Evolutionary conservation across 805 yeast genomes (phyloP), one percentile per base, ranked within the genome.

Genomic region (Nakazawaea pomicola): DNA sequence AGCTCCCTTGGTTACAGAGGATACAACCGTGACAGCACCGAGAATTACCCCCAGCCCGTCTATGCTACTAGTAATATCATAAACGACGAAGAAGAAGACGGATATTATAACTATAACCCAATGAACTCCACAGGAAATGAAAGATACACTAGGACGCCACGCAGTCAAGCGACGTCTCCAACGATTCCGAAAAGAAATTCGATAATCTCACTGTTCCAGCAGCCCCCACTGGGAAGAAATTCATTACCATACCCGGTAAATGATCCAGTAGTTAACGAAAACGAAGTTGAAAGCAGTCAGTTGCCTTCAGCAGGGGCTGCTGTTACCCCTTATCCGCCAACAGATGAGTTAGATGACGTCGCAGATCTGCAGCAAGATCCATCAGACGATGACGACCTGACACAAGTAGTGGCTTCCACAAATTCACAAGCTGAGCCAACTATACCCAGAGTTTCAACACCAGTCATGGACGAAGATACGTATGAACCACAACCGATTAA

Each of bases 351-450:
- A 8, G 25, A 8, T 23, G 25, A 23, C 10, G 25, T n/a, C n/a
- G n/a, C n/a, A n/a, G n/a, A n/a, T n/a, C n/a, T n/a, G n/a, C n/a
- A n/a, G n/a, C n/a, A n/a, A n/a, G n/a, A n/a, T n/a, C n/a, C n/a
- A n/a, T n/a, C n/a, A n/a, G n/a, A n/a, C n/a, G n/a, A n/a, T n/a
- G n/a, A n/a, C n/a, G n/a, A n/a, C n/a, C n/a, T n/a, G n/a, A n/a
- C n/a, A n/a, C n/a, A n/a, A n/a, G n/a, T n/a, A n/a, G n/a, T n/a
- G n/a, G n/a, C n/a, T n/a, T n/a, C n/a, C n/a, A n/a, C n/a, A n/a
- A n/a, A n/a, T n/a, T n/a, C n/a, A 27, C 42, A 38, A 38, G 19
- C 8, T 17, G 16, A 17, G n/a, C 45, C 45, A n/a, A 36, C 41
- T 4, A 33, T 42, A 16, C 45, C 45, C 2, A 32, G 45, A 21